Evolutionary conservation across 2,329 filamentous ascomycete genomes (phyloP).

Genomic region (Botrytis elliptica): DNA sequence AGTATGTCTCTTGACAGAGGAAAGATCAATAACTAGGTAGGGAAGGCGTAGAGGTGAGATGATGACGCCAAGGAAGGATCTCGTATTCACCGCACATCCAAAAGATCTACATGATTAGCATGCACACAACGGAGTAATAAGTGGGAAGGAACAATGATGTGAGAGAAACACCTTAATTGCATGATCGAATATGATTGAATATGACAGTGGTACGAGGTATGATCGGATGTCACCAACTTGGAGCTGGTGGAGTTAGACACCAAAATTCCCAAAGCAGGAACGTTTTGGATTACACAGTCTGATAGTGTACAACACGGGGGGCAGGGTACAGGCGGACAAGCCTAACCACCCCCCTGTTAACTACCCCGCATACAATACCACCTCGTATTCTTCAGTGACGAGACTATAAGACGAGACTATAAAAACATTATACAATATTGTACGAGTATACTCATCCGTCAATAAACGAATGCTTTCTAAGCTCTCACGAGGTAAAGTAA

Average conservation of each 20-base stretch:
- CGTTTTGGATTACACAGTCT: background rate
- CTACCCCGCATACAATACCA: constrained; percentile 6
- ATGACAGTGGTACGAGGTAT: background rate
- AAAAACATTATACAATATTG: background rate
- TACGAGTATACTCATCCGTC: background rate
- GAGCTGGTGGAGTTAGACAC: background rate
- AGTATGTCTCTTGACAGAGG: background rate
- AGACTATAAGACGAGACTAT: background rate
- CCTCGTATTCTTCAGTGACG: constrained; percentile 8
- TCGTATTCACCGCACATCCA: constrained; percentile 7
- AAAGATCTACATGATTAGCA: constrained; percentile 4
- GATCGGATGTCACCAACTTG: background rate
- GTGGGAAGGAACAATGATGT: background rate
- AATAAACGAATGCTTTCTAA: background rate
- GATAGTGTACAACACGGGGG: background rate
- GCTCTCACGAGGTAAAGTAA: background rate
- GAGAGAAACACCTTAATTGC: background rate
- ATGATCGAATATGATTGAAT: background rate
- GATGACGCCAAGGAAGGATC: constrained; percentile 13
- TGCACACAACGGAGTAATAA: background rate
- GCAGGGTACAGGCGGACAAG: background rate
- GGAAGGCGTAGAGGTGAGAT: constrained; percentile 4
- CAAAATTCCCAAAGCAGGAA: background rate
- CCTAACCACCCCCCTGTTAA: background rate
- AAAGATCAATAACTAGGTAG: background rate